Evolutionary conservation across 768 basidiomycete species (phyloP), one percentile per base, ranked within the genome.

Genomic region (Mycena haematopus): DNA sequence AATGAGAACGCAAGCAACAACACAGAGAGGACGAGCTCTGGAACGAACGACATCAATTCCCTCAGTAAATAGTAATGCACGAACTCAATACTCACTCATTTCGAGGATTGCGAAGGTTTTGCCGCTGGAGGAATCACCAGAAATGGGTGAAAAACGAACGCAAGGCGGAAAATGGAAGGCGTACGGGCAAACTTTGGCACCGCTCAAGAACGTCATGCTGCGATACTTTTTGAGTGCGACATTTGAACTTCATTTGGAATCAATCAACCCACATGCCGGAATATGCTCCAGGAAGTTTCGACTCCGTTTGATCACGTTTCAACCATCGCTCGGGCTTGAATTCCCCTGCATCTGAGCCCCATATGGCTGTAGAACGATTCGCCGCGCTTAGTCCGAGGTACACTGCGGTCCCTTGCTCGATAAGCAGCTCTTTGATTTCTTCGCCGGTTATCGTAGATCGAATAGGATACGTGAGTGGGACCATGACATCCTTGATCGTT

Each of bases 321-420:
- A 83, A 67, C 83, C 84, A 85, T n/a, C 83, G 69, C 60, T 83
- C 81, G 0, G 82, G 83, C 51, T 80, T 83, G 76, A 80, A 83
- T 60, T 82, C 78, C 15, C 72, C 44, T 1, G 79, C 78, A 61
- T 84, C 82, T 4, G 76, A 73, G 11, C 83, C 83, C 82, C 82
- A 85, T 19, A 83, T 65, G 13, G 74, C 73, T 19, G 72, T 73
- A 47, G 76, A 76, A 0, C 74, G 70, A 61, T 84, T 84, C 2
- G 75, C 64, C 31, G 66, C 62, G 44, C 71, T 52, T 25, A 77
- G 44, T 40, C 78, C 73, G 56, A 75, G 50, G 69, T 74, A 58
- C 61, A 81, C 53, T 56, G 68, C 36, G 45, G 81, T 82, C 38
- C 76, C 75, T 45, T 78, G 76, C 0, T 76, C 74, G 11, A 84